Base-by-base conservation (phyloP, 495 filamentous ascomycete genomes). In the Penicillium soppii region DNA sequence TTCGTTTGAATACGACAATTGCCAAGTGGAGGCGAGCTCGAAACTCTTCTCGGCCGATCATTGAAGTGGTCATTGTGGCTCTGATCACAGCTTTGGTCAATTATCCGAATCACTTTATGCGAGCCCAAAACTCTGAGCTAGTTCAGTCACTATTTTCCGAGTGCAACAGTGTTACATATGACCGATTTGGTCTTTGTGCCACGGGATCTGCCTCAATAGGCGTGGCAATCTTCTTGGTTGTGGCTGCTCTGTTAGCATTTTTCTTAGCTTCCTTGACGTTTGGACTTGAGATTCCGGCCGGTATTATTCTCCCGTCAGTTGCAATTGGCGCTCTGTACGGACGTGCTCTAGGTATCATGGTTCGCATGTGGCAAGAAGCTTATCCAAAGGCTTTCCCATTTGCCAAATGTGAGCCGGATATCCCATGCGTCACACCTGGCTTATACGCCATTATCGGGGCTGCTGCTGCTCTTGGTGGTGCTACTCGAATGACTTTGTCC, bases 401-500 rank as follows among this genome's bases (percentile, higher is more conserved):
- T 66, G 71, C 67, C 25, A 83, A 80, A 39, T 98, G 94, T 68
- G 85, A 92, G 53, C 89, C 89, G 10, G 95, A 96, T 71, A 76
- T 90, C 27, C 84, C 89, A 5, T 98, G 94, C 69, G 85, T 97
- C 49, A 97, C 90, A 0, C 92, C 94, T 1, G 95, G 94, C 2
- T 88, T 91, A 5, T 98, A 97, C 65, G 94, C 94, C 41, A 95
- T 97, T 61, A 91, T 98, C 57, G 94, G 95, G 25, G 94, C 94
- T 2, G 92, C 95, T n/a, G 91, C 95, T 17, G 88, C 92, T 3
- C 82, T 98, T 4, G 91, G 86, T n/a, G 94, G 94, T 40, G 90
- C 94, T n/a, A 97, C 92, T 21, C 84, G 94, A 57, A 97, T 98
- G 89, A 98, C 94, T 9, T 77, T 87, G 12, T 97, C 92, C 9